Base-by-base conservation (phyloP, 2,329 filamentous ascomycete species). In the Karstenula rhodostoma region DNA sequence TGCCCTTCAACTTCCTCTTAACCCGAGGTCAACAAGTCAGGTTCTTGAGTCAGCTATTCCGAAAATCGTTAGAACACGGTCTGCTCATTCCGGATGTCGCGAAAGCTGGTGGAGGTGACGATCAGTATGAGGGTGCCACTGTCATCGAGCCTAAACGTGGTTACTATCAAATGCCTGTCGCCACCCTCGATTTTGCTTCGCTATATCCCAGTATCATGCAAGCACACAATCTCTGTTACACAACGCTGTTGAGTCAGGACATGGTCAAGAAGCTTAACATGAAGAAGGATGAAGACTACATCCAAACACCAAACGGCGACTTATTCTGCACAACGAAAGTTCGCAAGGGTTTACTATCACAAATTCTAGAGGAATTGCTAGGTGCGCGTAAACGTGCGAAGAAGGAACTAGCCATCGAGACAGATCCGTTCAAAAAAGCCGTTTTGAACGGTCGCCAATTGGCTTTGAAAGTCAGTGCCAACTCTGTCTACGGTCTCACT, bases 131-230 rank as follows among this genome's bases (percentile, higher is more conserved):
- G 84, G 95, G 95, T 76, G 95, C 95, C 1, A 99, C 95, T 0
- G 95, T 99, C 77, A 99, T 99, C 74, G 95, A 99, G 74, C 95
- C 95, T 0, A 91, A 89, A 19, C 88, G 94, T 79, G 93, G 92
- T 33, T 99, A 96, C 79, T 98, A 99, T 78, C 90, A 95, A 71
- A 92, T 96, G 27, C 95, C 95, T 1, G 91, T 99, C 65, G 95
- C 95, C 1, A 99, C 95, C 0, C 89, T 99, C 46, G 95, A 99
- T 92, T 99, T 99, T 70, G 95, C 95, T 6, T 98, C 95, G 33
- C 89, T 99, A 65, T 99, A 99, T 71, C 95, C 95, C 23, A 97
- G 94, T 82, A 99, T 99, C 74, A 99, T 99, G 78, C 94, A 98
- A 80, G 95, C 95, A 0, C 95, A 99, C 80, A 99, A 99, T 69